Base-by-base conservation (phyloP, 192 early-diverging fungal genomes). In the Thoreauomyces humboldtii region DNA sequence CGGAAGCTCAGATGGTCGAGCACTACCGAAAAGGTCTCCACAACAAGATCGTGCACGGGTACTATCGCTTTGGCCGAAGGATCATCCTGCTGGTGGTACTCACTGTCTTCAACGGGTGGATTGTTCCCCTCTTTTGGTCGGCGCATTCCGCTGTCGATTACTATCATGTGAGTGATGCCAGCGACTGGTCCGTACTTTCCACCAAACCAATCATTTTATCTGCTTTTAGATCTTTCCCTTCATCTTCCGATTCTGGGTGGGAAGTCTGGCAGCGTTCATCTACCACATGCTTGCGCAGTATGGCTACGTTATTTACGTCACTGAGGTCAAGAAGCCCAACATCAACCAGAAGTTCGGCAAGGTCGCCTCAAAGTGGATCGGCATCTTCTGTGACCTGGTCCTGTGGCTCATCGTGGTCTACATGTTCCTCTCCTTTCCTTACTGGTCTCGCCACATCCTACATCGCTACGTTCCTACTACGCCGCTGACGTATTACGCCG, bases 251-350 rank as follows among this genome's bases (percentile, higher is more conserved):
- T 68, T 68, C 24, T 68, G 65, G 65, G 17, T 68, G n/a, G 65
- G 65, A 14, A 48, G 43, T 59, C 37, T 68, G 27, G 57, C 65
- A 7, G 65, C 65, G 0, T 68, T 68, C 35, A 36, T 68, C 0
- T 68, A 68, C 48, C 65, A 68, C 47, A 35, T 68, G 44, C 60
- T 31, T 68, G 65, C 65, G 9, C 65, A 68, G 48, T 68, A 68
- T 5, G 65, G 65, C 9, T 68, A 57, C 64, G 64, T 66, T 1
- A 66, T 68, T 24, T 68, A 60, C 65, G 65, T 51, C 29, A 22
- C 48, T 4, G 33, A 31, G 12, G 44, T 44, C 4, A 48, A 44
- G 34, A 36, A 25, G 9, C 42, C 27, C 9, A 48, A 44, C 31
- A 27, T 51, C 44, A 51, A 59, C 33, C 55, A 68, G 38, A 68